A percentile compares a stretch with the other conserved stretches of the same genome.
Conservation (phyloP, 2,329 filamentous ascomycete species). For the Alternaria sp. region DNA sequence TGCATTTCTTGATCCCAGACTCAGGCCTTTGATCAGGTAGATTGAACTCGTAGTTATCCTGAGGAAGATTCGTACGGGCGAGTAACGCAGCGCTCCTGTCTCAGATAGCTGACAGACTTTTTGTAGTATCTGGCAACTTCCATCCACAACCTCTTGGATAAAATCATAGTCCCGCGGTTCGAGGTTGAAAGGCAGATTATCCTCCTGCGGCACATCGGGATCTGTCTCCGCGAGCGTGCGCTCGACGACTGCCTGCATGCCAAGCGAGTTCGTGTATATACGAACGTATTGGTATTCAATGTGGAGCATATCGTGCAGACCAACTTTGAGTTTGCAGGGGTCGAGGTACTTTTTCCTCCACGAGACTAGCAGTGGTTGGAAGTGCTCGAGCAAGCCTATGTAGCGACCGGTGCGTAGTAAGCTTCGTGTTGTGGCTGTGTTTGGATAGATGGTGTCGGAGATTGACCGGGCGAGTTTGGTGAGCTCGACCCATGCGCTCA, state of each 20-base stretch:
- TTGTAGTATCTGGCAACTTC: conserved; percentile 61
- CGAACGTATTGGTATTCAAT: conserved; percentile 61
- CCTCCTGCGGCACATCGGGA: conserved; percentile 47
- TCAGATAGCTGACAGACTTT: conserved; percentile 60
- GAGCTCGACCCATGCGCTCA: conserved; percentile 60
- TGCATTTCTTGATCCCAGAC: conserved; percentile 59
- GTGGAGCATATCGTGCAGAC: conserved; percentile 58
- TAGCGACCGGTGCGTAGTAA: conserved; percentile 59
- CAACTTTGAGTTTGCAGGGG: conserved; percentile 47
- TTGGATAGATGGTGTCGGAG: conserved; percentile 63
- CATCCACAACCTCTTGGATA: conserved; percentile 64
- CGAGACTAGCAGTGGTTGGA: conserved; percentile 51
- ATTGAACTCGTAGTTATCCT: conserved; percentile 64
- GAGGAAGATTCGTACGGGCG: conserved; percentile 62
- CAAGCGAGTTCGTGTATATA: conserved; percentile 58
- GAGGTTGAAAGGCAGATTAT: conserved; percentile 54
- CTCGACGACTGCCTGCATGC: conserved; percentile 66
- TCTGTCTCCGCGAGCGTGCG: conserved; percentile 56
- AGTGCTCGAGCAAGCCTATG: conserved; percentile 59
- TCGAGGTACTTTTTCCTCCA: conserved; percentile 54
- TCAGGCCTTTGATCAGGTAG: conserved; percentile 62
- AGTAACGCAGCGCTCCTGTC: conserved; percentile 58
- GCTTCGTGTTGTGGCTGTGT: conserved; percentile 51
- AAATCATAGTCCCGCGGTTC: conserved; percentile 63
- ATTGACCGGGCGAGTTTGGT: conserved; percentile 59